Evolutionary conservation across 1,139 yeast species (phyloP).

Genomic region (Zygosaccharomyces pseudobailii): DNA sequence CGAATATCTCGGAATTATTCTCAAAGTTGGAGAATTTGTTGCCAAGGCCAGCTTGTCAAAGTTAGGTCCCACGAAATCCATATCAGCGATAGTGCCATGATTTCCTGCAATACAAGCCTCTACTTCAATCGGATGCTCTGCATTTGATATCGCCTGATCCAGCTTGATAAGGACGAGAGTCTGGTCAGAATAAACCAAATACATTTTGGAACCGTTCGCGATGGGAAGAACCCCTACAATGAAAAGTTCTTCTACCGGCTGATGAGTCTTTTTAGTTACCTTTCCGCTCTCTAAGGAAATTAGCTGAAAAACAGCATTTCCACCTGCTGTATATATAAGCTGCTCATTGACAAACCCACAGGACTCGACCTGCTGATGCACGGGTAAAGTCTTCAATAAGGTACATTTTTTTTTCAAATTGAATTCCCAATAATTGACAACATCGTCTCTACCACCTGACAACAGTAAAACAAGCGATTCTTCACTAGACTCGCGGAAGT

Average conservation of each 20-base stretch:
- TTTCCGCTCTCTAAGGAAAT: conserved; percentile 47
- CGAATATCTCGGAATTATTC: conserved; percentile 45
- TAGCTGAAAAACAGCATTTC: conserved; percentile 57
- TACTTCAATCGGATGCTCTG: conserved; percentile 40
- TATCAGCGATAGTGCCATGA: conserved; percentile 92
- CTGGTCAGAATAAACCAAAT: conserved; percentile 72
- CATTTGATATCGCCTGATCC: conserved; percentile 27
- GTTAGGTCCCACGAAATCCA: conserved; percentile 68
- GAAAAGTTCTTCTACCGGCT: conserved; percentile 65
- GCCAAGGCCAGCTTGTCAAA: conserved; percentile 66
- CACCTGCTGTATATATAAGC: conserved; percentile 74
- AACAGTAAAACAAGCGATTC: conserved; percentile 51
- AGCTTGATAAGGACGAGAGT: conserved; percentile 57
- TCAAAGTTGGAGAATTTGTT: conserved; percentile 87
- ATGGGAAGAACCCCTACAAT: conserved; percentile 52
- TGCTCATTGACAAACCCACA: conserved; percentile 56
- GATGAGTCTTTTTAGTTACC: conserved; percentile 43
- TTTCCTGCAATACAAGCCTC: conserved; percentile 74
- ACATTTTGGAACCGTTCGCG: conserved; percentile 31
- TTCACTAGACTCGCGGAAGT: conserved; percentile 39
- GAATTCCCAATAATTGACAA: conserved; percentile 48
- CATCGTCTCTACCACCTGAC: conserved; percentile 87
- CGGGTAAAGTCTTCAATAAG: conserved; percentile 63
- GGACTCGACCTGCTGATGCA: conserved; percentile 74
- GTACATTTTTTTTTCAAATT: conserved; percentile 49